Base-by-base conservation (phyloP, 2,329 filamentous ascomycete species). In the Magnaporthiopsis rhizophila region DNA sequence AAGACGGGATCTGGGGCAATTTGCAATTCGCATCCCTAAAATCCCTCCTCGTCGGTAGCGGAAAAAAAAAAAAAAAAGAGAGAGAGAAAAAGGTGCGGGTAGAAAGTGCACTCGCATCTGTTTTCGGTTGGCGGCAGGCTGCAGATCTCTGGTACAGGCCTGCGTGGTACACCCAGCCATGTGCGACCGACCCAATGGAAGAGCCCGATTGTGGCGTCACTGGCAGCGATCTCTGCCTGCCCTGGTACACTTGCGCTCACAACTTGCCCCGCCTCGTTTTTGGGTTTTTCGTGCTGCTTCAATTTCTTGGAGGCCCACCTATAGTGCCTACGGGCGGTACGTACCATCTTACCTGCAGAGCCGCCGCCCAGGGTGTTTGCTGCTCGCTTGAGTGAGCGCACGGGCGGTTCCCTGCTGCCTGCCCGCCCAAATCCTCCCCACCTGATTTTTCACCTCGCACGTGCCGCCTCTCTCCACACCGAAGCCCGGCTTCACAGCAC, bases 171-270 rank as follows among this genome's bases (percentile, higher is more conserved):
- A 36, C 12, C 30, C 30, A 30, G 30, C 30, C 30, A 36, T 12
- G n/a, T 11, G 59, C 34, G 34, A 15, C 30, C 59, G 36, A n/a
- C 24, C 67, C 68, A 69, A 69, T 68, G 61, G 66, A 3, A 21
- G 32, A 21, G 15, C 57, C 45, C 18, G 28, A 34, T 61, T 64
- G 61, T 68, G 65, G 65, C 67, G 68, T 69, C 68, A 69, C 61
- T 66, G 61, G 63, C 62, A 66, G 60, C 65, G 68, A 69, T 69
- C 68, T 28, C 36, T 62, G 62, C 62, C 65, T 45, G 64, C 53
- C 56, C 58, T n/a, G 59, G 61, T 30, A 36, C 38, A 21, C 15
- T 13, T 32, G 12, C 45, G 34, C 62, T 30, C 58, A 24, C 28
- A 26, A 26, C 26, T 26, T 13, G 26, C 45, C 59, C 61, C 50